phyloP scores from a whole-genome alignment of 371 early-diverging fungal species.

The Lichtheimia ramosa region DNA sequence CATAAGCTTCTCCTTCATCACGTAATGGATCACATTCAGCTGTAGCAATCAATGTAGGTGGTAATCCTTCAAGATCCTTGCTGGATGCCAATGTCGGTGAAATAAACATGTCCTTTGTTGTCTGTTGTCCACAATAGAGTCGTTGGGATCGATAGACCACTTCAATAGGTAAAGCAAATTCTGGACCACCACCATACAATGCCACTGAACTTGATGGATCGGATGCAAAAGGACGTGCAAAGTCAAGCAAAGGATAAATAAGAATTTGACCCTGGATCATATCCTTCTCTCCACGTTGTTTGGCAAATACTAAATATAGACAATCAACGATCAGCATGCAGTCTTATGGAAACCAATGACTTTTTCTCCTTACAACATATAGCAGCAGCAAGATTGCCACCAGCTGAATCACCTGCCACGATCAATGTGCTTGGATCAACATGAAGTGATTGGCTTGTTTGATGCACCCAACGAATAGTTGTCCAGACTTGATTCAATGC shows the following conservation, averaged over 20 bases:
- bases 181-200: constrained; percentile 10
- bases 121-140: constrained; percentile 7
- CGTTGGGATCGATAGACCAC: constrained; percentile 18
- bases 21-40: constrained; percentile 35
- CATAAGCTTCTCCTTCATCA: constrained; percentile 36
- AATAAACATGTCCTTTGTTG: not conserved
- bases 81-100: constrained; percentile 18
- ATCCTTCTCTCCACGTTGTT: constrained; percentile 15
- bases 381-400: constrained; percentile 20
- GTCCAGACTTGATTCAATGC: constrained; percentile 11
- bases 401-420: constrained; percentile 24
- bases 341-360: not conserved
- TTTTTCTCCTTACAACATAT: constrained; percentile 9
- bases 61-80: constrained; percentile 27
- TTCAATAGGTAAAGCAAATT: constrained; percentile 11
- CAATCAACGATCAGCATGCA: not conserved
- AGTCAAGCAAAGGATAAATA: constrained; percentile 27
- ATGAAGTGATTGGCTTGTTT: constrained; percentile 5
- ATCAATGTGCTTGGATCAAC: constrained; percentile 12
- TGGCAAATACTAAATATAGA: constrained; percentile 24
- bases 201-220: constrained; percentile 7
- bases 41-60: constrained; percentile 30
- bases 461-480: constrained; percentile 7
- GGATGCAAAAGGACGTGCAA: too few species aligned
- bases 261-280: constrained; percentile 28